Evolutionary conservation across 176 grass and related monocot species (phyloP).

Genomic region (Oryza glumipatula): DNA sequence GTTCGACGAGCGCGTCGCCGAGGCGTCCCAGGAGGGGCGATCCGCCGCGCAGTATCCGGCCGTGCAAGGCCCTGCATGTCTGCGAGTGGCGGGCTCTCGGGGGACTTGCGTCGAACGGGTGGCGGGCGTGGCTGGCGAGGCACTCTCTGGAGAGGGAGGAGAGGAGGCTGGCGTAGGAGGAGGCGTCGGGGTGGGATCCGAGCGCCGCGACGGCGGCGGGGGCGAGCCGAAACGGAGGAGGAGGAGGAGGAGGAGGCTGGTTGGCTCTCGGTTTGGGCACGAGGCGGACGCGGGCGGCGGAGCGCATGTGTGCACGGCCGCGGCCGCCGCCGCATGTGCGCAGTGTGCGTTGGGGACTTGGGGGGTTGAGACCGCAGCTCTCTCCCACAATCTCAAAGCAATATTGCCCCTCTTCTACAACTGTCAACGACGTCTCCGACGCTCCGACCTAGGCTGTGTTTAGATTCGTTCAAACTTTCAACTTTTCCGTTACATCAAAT

Average conservation of each 20-base stretch:
- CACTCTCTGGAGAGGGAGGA: slow-evolving; percentile 38
- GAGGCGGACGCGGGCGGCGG: slow-evolving; percentile 16
- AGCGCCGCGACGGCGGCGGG: neutral
- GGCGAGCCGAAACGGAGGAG: neutral
- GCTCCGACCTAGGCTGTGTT: too few relatives aligned
- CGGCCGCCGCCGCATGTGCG: slow-evolving; percentile 6
- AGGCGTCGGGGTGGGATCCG: neutral
- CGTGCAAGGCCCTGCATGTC: slow-evolving; percentile 53
- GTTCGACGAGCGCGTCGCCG: slow-evolving; percentile 51
- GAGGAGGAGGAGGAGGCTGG: neutral
- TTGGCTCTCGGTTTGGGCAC: neutral
- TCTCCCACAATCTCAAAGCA: too few relatives aligned
- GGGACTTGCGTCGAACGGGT: slow-evolving; percentile 45
- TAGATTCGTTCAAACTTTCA: too few relatives aligned
- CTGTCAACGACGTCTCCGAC: too few relatives aligned
- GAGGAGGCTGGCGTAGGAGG: slow-evolving; percentile 43
- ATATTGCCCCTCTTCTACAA: too few relatives aligned
- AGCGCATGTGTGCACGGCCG: slow-evolving; percentile 33
- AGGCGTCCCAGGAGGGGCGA: slow-evolving; percentile 34
- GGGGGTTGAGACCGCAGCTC: too few relatives aligned
- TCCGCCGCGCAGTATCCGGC: slow-evolving; percentile 34
- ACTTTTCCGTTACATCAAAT: too few relatives aligned
- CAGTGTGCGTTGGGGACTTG: neutral
- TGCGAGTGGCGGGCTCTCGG: neutral
- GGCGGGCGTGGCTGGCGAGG: neutral